Evolutionary conservation across 257 asterid species (phyloP), one percentile per base, ranked within the genome.

Genomic region (Nicotiana sylvestris): DNA sequence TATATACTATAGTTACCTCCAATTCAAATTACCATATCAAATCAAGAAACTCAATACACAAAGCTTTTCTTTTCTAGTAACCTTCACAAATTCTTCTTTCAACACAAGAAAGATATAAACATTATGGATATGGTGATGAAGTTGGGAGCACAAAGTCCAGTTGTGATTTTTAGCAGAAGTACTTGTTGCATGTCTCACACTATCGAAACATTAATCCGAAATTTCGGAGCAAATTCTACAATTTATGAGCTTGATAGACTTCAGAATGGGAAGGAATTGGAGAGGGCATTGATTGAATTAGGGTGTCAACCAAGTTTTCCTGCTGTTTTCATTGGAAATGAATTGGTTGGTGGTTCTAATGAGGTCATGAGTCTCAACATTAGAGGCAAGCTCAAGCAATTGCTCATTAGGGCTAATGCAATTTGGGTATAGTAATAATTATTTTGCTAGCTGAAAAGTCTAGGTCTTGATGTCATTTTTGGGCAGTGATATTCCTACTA

Each of bases 321-420:
- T 72, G 39, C 30, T 46, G 79, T 72, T 37, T 72, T 72, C 25
- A 72, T 72, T 12, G 79, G 79, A 17, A 72, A 72, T 43, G 39
- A 46, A 2, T 72, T 72, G 1, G 79, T 72, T 46, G 79, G 79
- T 25, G 79, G 79, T 46, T 72, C 79, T 46, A 72, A 72, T 72
- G 79, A 72, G 1, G 46, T 72, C 6, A 72, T 46, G 79, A 72
- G 79, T 46, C 79, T 72, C 61, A 72, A 72, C 0, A 72, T 72
- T 46, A 72, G 79, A 72, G 79, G 61, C 61, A 72, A 72, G 4
- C 61, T 72, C 25, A 72, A 72, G 79, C 61, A 72, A 72, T 46
- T 72, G 25, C 79, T 72, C 39, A 72, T 72, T 11, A 46, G 35
- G 39, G 79, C 79, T 72, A 72, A 72, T 72, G 79, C 79, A 72